Evolutionary conservation across 495 filamentous ascomycete genomes (phyloP).

Genomic region (Daldinia decipiens): DNA sequence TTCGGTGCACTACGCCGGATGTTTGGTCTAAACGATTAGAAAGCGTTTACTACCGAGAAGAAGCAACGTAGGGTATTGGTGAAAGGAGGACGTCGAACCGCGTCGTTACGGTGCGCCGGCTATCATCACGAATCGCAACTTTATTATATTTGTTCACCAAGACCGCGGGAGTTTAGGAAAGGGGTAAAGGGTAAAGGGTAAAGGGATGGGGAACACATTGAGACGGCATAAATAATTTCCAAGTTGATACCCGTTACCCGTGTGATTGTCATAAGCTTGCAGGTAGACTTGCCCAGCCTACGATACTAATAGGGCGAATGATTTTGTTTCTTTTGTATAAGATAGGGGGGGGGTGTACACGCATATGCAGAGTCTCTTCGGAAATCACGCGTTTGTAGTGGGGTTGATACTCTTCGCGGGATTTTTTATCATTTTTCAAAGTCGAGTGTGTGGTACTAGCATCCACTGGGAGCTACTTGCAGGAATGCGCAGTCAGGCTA

Average conservation of each 20-base stretch:
- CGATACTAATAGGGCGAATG: constrained; percentile 38
- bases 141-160: constrained; percentile 33
- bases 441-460: constrained; percentile 22
- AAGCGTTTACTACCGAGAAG: constrained; percentile 19
- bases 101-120: constrained; percentile 31
- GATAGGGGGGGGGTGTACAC: constrained; percentile 22
- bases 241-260: constrained; percentile 42
- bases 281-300: constrained; percentile 29
- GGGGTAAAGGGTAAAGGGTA: constrained; percentile 20
- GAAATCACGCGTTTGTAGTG: constrained; percentile 38
- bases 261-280: constrained; percentile 37
- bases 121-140: constrained; percentile 24
- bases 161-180: constrained; percentile 35
- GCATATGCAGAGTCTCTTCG: constrained; percentile 33
- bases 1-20: constrained; percentile 65
- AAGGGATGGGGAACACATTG: constrained; percentile 22
- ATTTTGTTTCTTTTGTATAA: constrained; percentile 18
- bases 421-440: constrained; percentile 24
- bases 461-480: constrained; percentile 9
- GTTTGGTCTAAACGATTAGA: constrained; percentile 65
- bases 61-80: constrained; percentile 38
- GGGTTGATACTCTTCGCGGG: constrained; percentile 35
- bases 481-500: constrained; percentile 24
- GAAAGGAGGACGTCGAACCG: constrained; percentile 28
- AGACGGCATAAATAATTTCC: constrained; percentile 36